Conservation (phyloP, 2,329 filamentous ascomycete species). For the Fusarium hainanense region DNA sequence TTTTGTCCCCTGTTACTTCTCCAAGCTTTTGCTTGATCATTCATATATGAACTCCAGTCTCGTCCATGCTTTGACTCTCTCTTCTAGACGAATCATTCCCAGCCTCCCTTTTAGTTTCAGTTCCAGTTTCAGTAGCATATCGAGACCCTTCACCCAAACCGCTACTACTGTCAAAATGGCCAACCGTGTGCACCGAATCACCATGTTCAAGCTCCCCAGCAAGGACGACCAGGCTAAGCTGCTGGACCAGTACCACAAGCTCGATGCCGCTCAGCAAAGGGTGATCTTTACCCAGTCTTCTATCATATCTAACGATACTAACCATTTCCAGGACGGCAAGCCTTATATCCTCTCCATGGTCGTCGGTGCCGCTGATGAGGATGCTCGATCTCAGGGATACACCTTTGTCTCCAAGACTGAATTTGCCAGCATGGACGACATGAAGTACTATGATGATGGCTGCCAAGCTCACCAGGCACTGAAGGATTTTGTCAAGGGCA, state of each 20-base stretch:
- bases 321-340: slow-evolving; percentile 69
- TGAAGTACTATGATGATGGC: slow-evolving; percentile 74
- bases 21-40: background rate
- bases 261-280: slow-evolving; percentile 56
- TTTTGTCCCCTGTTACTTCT: slow-evolving; percentile 8
- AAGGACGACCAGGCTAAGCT: slow-evolving; percentile 57
- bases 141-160: slow-evolving; percentile 13
- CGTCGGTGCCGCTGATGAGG: slow-evolving; percentile 65
- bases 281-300: slow-evolving; percentile 43
- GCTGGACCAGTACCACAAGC: slow-evolving; percentile 57
- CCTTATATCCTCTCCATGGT: slow-evolving; percentile 72
- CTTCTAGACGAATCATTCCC: slow-evolving; percentile 1
- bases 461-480: slow-evolving; percentile 58
- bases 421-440: slow-evolving; percentile 73
- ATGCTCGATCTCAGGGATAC: slow-evolving; percentile 72
- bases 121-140: background rate
- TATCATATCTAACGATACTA: background rate
- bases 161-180: slow-evolving; percentile 51
- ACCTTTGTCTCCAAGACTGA: slow-evolving; percentile 71
- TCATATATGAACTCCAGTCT: slow-evolving; percentile 32
- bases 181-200: slow-evolving; percentile 59
- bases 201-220: slow-evolving; percentile 65
- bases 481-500: slow-evolving; percentile 50
- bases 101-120: slow-evolving; percentile 1
- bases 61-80: slow-evolving; percentile 7